Evolutionary conservation across 352 stramenopile species (phyloP).

Genomic region (Pythium aristosporum): DNA sequence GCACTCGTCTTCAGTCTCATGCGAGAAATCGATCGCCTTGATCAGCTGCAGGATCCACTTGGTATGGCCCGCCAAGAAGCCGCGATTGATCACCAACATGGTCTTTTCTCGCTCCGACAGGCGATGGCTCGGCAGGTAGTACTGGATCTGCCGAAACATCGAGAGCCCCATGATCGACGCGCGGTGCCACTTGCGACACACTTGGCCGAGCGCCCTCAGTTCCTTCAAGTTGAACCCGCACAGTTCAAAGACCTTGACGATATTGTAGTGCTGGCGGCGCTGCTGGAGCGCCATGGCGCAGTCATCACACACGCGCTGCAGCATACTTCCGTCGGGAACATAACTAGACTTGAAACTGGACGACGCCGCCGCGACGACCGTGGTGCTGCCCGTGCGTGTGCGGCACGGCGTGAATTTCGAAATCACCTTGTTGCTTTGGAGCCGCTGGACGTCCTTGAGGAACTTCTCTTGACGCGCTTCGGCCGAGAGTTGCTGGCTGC

Average conservation of each 20-base stretch:
- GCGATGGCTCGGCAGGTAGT: constrained; percentile 78
- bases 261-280: constrained; percentile 84
- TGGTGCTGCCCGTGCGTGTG: constrained; percentile 30
- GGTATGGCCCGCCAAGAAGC: constrained; percentile 70
- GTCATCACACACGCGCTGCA: constrained; percentile 83
- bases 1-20: constrained; percentile 48
- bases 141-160: constrained; percentile 88
- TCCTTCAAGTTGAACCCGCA: constrained; percentile 80
- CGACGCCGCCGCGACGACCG: constrained; percentile 19
- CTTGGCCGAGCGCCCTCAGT: constrained; percentile 67
- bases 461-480: constrained; percentile 63
- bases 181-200: constrained; percentile 86
- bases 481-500: constrained; percentile 31
- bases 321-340: constrained; percentile 65
- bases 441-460: constrained; percentile 67
- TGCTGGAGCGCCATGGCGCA: constrained; percentile 79
- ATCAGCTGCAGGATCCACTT: constrained; percentile 87
- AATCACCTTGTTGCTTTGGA: constrained; percentile 64
- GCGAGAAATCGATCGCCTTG: constrained; percentile 75
- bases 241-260: constrained; percentile 81
- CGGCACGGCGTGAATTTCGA: constrained; percentile 73
- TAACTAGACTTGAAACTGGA: constrained; percentile 42
- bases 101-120: constrained; percentile 72
- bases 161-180: constrained; percentile 88
- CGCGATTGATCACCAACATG: constrained; percentile 77